Conservation (phyloP, 306 rosid genomes). For the Herpetospermum pedunculosum region DNA sequence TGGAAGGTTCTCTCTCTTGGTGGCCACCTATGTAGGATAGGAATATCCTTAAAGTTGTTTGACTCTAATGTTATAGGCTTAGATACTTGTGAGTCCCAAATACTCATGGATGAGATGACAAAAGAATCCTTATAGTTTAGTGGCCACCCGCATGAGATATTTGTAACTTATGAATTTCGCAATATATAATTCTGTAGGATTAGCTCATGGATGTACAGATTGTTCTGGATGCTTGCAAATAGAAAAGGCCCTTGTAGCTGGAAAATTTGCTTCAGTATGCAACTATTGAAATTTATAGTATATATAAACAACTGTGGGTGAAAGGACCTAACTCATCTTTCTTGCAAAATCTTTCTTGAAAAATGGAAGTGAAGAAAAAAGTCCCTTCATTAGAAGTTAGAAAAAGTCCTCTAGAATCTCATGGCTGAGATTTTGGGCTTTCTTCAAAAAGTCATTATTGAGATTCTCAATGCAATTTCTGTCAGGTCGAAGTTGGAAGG, state of each 20-base stretch:
- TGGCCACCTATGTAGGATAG: background rate
- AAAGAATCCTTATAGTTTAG: background rate
- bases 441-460: background rate
- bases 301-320: background rate
- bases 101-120: background rate
- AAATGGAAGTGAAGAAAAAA: background rate
- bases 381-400: background rate
- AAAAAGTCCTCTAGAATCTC: background rate
- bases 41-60: background rate
- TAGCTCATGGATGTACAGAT: background rate
- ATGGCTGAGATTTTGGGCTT: background rate
- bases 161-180: background rate
- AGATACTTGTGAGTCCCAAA: background rate
- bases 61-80: background rate
- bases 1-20: background rate
- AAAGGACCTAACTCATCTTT: background rate
- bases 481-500: slow-evolving; percentile 94
- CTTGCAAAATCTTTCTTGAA: background rate
- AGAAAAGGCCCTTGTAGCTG: background rate
- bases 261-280: background rate
- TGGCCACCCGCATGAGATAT: background rate
- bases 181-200: background rate
- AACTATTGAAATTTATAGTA: background rate
- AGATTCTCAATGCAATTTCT: slow-evolving; percentile 7
- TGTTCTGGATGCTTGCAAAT: background rate